Evolutionary conservation across 2,329 filamentous ascomycete genomes (phyloP).

Genomic region (Monilinia fructigena): DNA sequence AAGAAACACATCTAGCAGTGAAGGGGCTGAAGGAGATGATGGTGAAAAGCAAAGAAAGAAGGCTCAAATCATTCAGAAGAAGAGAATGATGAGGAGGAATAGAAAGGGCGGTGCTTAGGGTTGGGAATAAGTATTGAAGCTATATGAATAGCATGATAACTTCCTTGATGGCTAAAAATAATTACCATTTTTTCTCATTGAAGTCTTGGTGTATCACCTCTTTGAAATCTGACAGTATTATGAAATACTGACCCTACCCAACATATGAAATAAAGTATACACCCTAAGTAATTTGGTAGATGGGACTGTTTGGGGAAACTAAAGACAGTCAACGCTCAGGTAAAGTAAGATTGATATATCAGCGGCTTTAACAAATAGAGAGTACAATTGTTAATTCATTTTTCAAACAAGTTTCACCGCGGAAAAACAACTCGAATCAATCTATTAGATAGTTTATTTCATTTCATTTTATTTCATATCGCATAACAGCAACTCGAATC

Average conservation of each 20-base stretch:
- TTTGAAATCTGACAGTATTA: no score
- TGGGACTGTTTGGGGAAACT: no score
- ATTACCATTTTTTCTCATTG: not conserved
- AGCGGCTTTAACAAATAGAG: no score
- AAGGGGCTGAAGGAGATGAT: constrained; percentile 41
- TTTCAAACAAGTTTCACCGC: no score
- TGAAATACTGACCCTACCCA: no score
- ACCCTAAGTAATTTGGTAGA: no score
- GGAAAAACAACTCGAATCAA: not conserved
- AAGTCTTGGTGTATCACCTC: no score
- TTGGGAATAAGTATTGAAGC: not conserved
- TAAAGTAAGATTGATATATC: no score
- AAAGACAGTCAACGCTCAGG: no score
- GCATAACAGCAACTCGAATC: constrained; percentile 6
- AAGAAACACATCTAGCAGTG: constrained; percentile 25
- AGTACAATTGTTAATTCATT: no score
- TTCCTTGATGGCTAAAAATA: constrained; percentile 8
- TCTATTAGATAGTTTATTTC: not conserved
- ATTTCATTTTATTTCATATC: not conserved
- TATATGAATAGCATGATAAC: constrained; percentile 2
- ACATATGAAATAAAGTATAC: no score
- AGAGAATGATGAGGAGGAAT: constrained; percentile 72
- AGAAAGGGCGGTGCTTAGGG: constrained; percentile 30
- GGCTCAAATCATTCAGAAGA: constrained; percentile 81
- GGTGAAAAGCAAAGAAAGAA: constrained; percentile 58